These are phyloP conservation scores for Hypoxylon fuscum DNA, from an alignment of 495 filamentous ascomycete species.

Conservation along the genomic window DNA sequence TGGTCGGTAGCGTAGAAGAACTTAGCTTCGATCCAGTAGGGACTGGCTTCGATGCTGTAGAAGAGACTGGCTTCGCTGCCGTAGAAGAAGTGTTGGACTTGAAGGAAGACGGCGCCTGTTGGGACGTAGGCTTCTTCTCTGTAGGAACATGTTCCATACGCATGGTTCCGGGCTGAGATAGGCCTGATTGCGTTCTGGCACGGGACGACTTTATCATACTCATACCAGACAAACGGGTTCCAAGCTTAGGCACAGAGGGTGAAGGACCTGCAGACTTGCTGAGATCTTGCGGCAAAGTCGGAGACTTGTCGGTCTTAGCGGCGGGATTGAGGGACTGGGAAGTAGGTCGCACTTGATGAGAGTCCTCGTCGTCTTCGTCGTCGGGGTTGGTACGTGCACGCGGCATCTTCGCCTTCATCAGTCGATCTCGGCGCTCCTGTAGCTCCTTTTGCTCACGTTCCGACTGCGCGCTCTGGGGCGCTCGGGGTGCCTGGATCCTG, in stretches of 20 bases:
- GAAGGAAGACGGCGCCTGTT: no score
- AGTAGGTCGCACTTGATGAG: slow-evolving; percentile 9
- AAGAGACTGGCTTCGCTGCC: no score
- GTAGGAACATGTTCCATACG: slow-evolving; percentile 11
- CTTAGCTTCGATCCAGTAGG: no score
- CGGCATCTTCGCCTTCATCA: slow-evolving; percentile 30
- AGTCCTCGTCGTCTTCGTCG: slow-evolving; percentile 21
- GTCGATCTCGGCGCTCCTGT: slow-evolving; percentile 29
- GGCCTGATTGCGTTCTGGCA: slow-evolving; percentile 29
- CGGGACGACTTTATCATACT: no score
- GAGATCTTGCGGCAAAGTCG: background rate
- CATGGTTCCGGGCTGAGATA: background rate
- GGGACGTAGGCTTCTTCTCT: background rate
- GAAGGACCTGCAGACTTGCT: no score
- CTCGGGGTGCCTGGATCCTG: slow-evolving; percentile 19
- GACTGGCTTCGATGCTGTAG: background rate
- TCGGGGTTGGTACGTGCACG: background rate
- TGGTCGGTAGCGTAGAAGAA: background rate
- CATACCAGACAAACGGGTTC: slow-evolving; percentile 8
- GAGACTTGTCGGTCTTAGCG: background rate
- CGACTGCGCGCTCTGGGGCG: background rate
- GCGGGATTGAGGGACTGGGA: no score
- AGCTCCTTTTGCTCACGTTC: slow-evolving; percentile 29
- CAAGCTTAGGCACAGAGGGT: no score
- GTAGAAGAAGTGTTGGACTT: no score